Conservation (phyloP, 306 rosid species). For the Ammopiptanthus mongolicus region DNA sequence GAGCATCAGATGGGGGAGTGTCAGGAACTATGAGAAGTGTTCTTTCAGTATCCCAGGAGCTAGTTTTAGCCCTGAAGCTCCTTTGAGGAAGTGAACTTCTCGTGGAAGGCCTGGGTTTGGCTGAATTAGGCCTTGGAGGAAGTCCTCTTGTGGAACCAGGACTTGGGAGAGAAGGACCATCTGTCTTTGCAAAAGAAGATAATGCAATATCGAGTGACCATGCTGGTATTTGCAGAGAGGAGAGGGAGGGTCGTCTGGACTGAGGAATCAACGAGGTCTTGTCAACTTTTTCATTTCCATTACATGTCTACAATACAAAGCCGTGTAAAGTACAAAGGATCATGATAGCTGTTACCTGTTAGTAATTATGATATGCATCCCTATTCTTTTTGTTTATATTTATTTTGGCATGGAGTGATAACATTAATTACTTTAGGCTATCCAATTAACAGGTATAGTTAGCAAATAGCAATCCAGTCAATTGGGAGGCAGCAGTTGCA, state of each 20-base stretch:
- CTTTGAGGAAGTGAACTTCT: conserved; percentile 54
- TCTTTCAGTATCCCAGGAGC: conserved; percentile 50
- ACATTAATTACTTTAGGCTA: background rate
- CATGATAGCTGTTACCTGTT: background rate
- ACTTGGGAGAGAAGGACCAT: conserved; percentile 39
- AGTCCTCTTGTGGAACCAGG: conserved; percentile 64
- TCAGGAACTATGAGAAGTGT: conserved; percentile 60
- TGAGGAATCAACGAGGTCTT: conserved; percentile 36
- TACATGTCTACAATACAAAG: conserved; percentile 30
- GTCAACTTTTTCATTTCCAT: conserved; percentile 30
- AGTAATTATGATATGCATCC: background rate
- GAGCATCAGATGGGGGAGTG: conserved; percentile 37
- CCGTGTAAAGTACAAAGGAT: background rate
- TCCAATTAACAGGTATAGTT: background rate
- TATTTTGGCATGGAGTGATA: background rate
- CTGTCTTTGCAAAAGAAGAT: conserved; percentile 44
- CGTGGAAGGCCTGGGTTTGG: conserved; percentile 49
- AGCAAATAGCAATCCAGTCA: background rate
- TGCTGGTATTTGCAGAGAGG: conserved; percentile 63
- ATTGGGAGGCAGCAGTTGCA: too few species aligned
- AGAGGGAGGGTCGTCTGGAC: conserved; percentile 49
- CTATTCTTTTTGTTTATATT: background rate
- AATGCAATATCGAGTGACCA: conserved; percentile 58
- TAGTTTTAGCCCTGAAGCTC: conserved; percentile 44
- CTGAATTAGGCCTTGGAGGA: conserved; percentile 67